Percentiles rank a stretch among this genome's conserved stretches.
Evolutionary conservation across 257 asterid species (phyloP).

Genomic region (Gentiana macrophylla): DNA sequence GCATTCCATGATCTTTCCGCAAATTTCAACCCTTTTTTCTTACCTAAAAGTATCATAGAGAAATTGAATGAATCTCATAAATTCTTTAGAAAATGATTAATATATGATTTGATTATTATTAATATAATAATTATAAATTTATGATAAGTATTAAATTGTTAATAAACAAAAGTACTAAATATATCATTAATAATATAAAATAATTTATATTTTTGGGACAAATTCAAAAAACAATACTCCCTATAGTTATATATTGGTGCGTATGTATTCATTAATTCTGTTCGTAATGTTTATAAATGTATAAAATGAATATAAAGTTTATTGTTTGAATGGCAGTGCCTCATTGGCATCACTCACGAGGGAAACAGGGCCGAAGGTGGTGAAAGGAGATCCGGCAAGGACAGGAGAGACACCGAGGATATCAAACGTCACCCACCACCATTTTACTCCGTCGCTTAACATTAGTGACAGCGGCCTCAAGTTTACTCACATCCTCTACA

Average conservation of each 20-base stretch:
- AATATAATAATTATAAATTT: background rate
- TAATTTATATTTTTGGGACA: too few species aligned
- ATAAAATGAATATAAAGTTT: background rate
- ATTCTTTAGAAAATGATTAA: background rate
- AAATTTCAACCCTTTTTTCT: too few species aligned
- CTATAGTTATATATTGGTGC: background rate
- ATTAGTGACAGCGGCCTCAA: constrained; percentile 70
- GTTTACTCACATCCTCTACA: constrained; percentile 86
- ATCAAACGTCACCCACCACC: constrained; percentile 33
- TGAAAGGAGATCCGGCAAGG: constrained; percentile 74
- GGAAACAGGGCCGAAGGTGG: constrained; percentile 88
- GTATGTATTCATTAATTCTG: background rate
- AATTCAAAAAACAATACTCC: background rate
- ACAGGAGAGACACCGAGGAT: constrained; percentile 50
- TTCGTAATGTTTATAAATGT: background rate
- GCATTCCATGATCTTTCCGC: too few species aligned
- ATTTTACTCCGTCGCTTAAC: constrained; percentile 32
- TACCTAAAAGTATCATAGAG: too few species aligned
- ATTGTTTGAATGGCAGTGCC: constrained; percentile 30
- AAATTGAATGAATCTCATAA: too few species aligned
- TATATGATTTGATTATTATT: background rate
- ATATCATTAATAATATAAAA: too few species aligned
- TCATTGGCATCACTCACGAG: constrained; percentile 86
- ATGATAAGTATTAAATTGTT: background rate
- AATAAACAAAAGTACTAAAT: too few species aligned